phyloP scores from a whole-genome alignment of 176 grass and related monocot genomes.

The Chloris gayana region DNA sequence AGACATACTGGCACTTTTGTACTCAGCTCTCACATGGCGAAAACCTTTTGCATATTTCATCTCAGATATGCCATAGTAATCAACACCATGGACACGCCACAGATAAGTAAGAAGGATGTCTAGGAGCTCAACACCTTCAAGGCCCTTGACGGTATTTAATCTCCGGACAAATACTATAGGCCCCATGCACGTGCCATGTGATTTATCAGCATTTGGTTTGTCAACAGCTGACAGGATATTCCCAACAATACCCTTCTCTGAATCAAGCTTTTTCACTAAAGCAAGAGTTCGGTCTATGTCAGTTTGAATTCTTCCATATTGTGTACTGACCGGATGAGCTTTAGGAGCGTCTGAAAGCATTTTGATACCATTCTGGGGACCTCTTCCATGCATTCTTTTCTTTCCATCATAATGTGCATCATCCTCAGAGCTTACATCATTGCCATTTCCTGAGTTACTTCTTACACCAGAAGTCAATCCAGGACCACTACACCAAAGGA shows the following conservation, averaged over 20 bases:
- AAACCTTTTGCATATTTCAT: constrained; percentile 67
- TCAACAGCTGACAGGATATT: constrained; percentile 71
- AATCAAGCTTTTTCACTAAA: constrained; percentile 75
- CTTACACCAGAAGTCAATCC: constrained; percentile 48
- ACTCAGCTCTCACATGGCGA: constrained; percentile 85
- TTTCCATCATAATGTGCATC: constrained; percentile 68
- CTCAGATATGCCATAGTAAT: constrained; percentile 93
- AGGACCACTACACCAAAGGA: constrained; percentile 66
- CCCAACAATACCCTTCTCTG: constrained; percentile 84
- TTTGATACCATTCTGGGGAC: constrained; percentile 52
- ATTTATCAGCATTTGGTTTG: constrained; percentile 69
- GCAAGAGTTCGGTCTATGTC: constrained; percentile 78
- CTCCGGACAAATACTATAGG: constrained; percentile 95
- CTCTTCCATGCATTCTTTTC: constrained; percentile 75
- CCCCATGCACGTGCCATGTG: constrained; percentile 86
- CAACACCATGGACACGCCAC: constrained; percentile 92
- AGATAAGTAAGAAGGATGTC: constrained; percentile 91
- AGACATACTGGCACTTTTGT: constrained; percentile 53
- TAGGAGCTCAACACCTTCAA: constrained; percentile 91
- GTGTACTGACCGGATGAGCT: constrained; percentile 74
- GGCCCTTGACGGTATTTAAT: constrained; percentile 86
- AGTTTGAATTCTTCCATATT: constrained; percentile 67
- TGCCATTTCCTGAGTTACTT: constrained; percentile 57
- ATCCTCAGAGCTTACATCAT: constrained; percentile 88
- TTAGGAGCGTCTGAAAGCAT: constrained; percentile 55